Evolutionary conservation across 1,284 basidiomycete genomes (phyloP).

Genomic region (Cryptococcus sp.): DNA sequence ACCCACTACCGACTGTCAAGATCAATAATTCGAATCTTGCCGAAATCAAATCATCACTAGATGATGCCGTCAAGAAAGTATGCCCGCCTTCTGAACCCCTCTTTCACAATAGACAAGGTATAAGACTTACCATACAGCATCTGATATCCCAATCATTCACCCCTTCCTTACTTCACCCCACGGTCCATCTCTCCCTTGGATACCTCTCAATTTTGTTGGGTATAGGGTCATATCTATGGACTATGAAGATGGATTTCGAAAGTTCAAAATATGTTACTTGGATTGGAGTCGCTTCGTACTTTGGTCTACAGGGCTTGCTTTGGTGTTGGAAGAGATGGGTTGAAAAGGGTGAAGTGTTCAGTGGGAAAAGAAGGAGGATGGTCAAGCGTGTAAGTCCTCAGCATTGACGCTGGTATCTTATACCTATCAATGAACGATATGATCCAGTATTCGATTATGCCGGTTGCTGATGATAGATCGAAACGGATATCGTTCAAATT

Average conservation of each 20-base stretch:
- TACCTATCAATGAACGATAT: no score
- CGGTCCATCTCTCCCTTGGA: slow-evolving; percentile 74
- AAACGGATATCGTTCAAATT: slow-evolving; percentile 43
- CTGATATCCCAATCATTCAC: slow-evolving; percentile 75
- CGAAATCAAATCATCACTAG: slow-evolving; percentile 84
- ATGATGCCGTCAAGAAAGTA: slow-evolving; percentile 84
- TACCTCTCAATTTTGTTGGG: slow-evolving; percentile 78
- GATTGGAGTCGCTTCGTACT: slow-evolving; percentile 60
- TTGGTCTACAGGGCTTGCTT: slow-evolving; percentile 29
- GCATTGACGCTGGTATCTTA: no score
- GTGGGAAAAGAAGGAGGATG: slow-evolving; percentile 43
- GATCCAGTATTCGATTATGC: background rate
- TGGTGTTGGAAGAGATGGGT: slow-evolving; percentile 47
- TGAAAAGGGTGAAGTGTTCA: slow-evolving; percentile 43
- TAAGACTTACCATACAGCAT: slow-evolving; percentile 57
- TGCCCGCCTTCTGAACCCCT: slow-evolving; percentile 41
- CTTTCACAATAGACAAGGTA: no score
- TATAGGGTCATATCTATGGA: slow-evolving; percentile 72
- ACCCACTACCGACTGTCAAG: slow-evolving; percentile 54
- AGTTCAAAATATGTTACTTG: slow-evolving; percentile 72
- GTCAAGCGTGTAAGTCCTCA: slow-evolving; percentile 42
- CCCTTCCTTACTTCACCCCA: slow-evolving; percentile 76
- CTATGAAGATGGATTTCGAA: slow-evolving; percentile 79
- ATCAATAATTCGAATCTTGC: slow-evolving; percentile 75
- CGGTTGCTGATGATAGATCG: slow-evolving; percentile 28